Evolutionary conservation across 768 basidiomycete species (phyloP).

Genomic region (Pisolithus tinctorius): DNA sequence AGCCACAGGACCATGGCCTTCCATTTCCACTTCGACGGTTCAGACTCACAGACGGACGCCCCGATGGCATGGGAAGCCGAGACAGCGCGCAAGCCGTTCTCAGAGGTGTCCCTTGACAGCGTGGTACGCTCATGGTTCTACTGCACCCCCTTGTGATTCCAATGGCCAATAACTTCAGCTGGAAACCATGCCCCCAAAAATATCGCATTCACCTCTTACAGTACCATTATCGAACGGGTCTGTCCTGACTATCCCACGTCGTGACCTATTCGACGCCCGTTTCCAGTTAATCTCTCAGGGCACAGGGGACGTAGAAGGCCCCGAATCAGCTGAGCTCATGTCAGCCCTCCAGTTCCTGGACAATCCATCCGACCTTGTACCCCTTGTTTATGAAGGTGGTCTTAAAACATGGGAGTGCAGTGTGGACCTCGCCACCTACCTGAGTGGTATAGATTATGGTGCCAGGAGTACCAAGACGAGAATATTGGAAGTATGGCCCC

Average conservation of each 20-base stretch:
- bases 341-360: constrained; percentile 61
- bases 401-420: constrained; percentile 98
- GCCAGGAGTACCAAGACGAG: constrained; percentile 39
- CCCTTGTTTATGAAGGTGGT: constrained; percentile 92
- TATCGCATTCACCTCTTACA: constrained; percentile 74
- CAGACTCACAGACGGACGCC: constrained; percentile 1
- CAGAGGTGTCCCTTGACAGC: constrained; percentile 23
- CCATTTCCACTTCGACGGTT: constrained; percentile 18
- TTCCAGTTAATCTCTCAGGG: constrained; percentile 79
- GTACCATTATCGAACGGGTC: constrained; percentile 38
- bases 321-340: constrained; percentile 12
- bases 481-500: constrained; percentile 59
- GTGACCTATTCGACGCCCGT: constrained; percentile 94
- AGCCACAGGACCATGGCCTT: constrained; percentile 6
- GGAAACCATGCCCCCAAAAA: constrained; percentile 55
- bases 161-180: constrained; percentile 41
- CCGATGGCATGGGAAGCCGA: constrained; percentile 3
- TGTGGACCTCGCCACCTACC: constrained; percentile 72
- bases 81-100: constrained; percentile 10
- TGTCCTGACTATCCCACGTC: constrained; percentile 46
- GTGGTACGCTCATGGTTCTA: constrained; percentile 22
- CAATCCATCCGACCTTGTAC: constrained; percentile 83
- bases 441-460: constrained; percentile 30
- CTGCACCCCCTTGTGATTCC: constrained; percentile 1
- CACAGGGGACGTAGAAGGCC: constrained; percentile 25